A percentile compares a stretch with the other conserved stretches of the same genome.
These are phyloP conservation scores for Aspergillus avenaceus DNA, from an alignment of 495 filamentous ascomycete species.

Conservation along the genomic window DNA sequence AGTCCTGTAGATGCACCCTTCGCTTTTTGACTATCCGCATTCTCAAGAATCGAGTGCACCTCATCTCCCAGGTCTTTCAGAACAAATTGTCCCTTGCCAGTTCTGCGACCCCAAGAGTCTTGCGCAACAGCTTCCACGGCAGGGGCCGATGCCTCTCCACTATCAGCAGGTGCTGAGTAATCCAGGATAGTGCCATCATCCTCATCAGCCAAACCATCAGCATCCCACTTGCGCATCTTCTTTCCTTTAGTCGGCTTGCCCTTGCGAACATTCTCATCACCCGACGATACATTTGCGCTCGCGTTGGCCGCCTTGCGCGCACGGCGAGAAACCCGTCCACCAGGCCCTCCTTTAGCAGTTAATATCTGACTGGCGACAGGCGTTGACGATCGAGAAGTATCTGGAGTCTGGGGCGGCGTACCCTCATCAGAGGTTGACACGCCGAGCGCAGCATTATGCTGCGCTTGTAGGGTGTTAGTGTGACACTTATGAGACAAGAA, in stretches of 20 bases:
- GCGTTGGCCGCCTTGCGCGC: constrained; percentile 69
- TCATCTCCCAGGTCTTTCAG: constrained; percentile 90
- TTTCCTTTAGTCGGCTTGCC: constrained; percentile 62
- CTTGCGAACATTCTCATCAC: constrained; percentile 68
- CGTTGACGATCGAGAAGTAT: constrained; percentile 73
- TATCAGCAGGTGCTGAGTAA: constrained; percentile 68
- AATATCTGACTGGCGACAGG: constrained; percentile 64
- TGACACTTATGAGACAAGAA: not conserved
- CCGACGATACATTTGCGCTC: constrained; percentile 71
- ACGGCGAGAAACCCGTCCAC: constrained; percentile 71
- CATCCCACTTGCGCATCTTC: constrained; percentile 87
- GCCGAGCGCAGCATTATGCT: constrained; percentile 44
- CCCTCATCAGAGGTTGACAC: constrained; percentile 45
- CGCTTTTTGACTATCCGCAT: constrained; percentile 61
- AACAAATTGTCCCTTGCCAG: constrained; percentile 86
- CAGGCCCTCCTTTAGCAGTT: constrained; percentile 66
- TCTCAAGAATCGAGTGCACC: constrained; percentile 80
- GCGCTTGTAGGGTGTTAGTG: constrained; percentile 34
- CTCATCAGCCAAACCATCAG: constrained; percentile 82
- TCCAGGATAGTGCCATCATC: constrained; percentile 77
- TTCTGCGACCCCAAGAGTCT: constrained; percentile 77
- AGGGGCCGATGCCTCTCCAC: constrained; percentile 47
- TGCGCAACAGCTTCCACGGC: constrained; percentile 68
- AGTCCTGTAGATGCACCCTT: constrained; percentile 53
- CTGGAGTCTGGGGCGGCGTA: constrained; percentile 66